Base-by-base conservation (phyloP, 768 basidiomycete species). In the Phylloporus arenicola region DNA sequence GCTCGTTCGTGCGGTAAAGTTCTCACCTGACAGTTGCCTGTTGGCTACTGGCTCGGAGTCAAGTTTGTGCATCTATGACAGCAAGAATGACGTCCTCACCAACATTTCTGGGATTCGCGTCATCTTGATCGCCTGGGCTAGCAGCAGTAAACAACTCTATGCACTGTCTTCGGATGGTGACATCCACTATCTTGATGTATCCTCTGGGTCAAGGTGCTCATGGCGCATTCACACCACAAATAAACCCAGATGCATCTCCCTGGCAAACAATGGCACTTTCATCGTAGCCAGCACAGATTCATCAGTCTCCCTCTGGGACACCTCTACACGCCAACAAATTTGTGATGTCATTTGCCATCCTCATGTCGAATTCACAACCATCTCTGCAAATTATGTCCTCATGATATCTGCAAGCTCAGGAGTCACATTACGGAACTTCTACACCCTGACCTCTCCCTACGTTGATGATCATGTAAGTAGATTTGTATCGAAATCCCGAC, bases 261-360 rank as follows among this genome's bases (percentile, higher is more conserved):
- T 56, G 12, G 16, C 54, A 9, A 39, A 22, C 10, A 11, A 6
- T 1, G n/a, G 30, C 11, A 1, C 12, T 14, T 43, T 54, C 17
- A 19, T 56, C 20, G 47, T 45, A 16, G 41, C 30, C 16, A 43
- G 41, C 6, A 35, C 17, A 3, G 20, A 22, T 1, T 34, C 43
- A 3, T 47, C 48, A 0, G 48, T 56, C 14, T 44, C 53, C 0
- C 45, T 56, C 27, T 55, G 48, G 48, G 53, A 56, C 19, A 50
- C 25, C 3, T 20, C 19, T 2, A 56, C 55, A 1, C 48, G 10
- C 40, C 27, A 39, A 17, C 27, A 29, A 30, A 50, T 55, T 1
- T 48, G 55, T 6, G 8, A 40, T 8, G 6, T 34, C 19, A 34
- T 56, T 16, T 24, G 22, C 19, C 53, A 55, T 27, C 11, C 5